Conservation (phyloP, 2,329 filamentous ascomycete species). For the Cercospora sp. region DNA sequence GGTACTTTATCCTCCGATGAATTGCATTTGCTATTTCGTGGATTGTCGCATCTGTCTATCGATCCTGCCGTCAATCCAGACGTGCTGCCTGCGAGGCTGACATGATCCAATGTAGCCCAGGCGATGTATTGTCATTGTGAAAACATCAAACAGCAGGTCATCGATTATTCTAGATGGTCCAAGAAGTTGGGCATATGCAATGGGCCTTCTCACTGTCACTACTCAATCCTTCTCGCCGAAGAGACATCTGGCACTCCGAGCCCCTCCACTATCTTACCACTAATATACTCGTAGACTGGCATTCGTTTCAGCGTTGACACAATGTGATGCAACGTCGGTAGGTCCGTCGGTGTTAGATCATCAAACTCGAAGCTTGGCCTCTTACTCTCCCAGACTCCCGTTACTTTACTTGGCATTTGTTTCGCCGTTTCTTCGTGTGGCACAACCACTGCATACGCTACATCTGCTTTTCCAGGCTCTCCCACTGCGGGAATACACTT, state of each 20-base stretch:
- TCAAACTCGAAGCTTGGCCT: background rate
- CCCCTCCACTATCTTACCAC: conserved; percentile 4
- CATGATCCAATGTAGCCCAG: background rate
- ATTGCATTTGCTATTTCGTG: background rate
- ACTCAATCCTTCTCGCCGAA: background rate
- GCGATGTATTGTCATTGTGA: background rate
- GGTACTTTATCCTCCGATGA: background rate
- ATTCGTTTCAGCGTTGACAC: background rate
- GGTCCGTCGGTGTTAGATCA: background rate
- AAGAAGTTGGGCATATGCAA: background rate
- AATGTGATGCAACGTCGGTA: background rate
- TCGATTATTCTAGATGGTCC: background rate
- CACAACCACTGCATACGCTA: background rate
- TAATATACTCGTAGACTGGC: background rate
- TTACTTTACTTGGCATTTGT: background rate
- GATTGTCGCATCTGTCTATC: background rate
- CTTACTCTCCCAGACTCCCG: background rate
- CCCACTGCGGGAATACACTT: conserved; percentile 57
- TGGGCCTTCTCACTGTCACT: background rate
- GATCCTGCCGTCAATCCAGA: background rate
- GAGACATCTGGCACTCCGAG: background rate
- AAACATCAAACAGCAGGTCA: background rate
- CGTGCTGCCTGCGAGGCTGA: background rate
- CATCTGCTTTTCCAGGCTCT: background rate
- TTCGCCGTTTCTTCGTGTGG: background rate